Base-by-base conservation (phyloP, 192 early-diverging fungal species). In the Phlyctochytrium bullatum region DNA sequence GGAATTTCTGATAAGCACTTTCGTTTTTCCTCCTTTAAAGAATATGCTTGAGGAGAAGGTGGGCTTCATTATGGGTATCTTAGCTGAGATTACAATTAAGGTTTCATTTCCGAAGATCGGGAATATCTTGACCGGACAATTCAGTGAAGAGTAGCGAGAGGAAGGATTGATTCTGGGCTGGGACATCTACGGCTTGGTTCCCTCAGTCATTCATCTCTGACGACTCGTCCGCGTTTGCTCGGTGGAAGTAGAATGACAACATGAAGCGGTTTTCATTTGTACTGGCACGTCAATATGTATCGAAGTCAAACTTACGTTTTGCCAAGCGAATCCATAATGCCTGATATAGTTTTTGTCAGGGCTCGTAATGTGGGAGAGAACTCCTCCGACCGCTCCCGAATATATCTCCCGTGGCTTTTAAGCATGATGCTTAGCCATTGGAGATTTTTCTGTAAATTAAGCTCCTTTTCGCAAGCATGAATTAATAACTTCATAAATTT, bases 361-460 rank as follows among this genome's bases (percentile, higher is more conserved):
- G 83, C 89, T 29, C 97, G 81, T 56, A 99, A 47, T 0, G 67
- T 62, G 23, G 69, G 62, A 12, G 67, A 73, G 69, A 75, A 80
- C 59, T 87, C 84, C 36, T 66, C 29, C 0, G 71, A 68, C n/a
- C 64, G 73, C 29, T 84, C 77, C 61, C 76, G 76, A 36, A 88
- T 56, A 36, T 65, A 78, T 36, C 72, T 70, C 16, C 81, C 91
- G 74, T 98, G 94, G 60, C 85, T 81, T 25, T 82, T 83, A 61
- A 98, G 71, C 34, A 98, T 67, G 0, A 80, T 80, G 0, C 80
- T 88, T 40, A 87, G 75, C 95, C 95, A 99, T 36, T 87, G 76
- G 69, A 98, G 73, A 62, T 93, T 87, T 74, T 92, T 93, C 77
- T 99, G 93, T 28, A 98, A 59, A 69, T 89, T 88, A 31, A 90